Conservation (phyloP, 2,329 filamentous ascomycete genomes). For the Fusarium sp. region DNA sequence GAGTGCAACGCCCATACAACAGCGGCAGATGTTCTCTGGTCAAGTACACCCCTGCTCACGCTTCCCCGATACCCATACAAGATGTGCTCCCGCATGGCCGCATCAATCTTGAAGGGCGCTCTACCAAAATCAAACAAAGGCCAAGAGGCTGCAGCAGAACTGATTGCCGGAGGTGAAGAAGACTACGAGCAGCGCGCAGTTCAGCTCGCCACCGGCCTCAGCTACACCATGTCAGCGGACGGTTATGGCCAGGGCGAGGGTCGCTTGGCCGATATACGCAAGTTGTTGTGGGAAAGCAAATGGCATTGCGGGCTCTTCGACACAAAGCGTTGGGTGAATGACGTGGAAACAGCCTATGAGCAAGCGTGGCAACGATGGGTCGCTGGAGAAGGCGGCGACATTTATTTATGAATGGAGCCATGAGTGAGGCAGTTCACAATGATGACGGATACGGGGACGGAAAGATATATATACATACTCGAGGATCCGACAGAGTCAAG, state of each 20-base stretch:
- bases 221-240: constrained; percentile 62
- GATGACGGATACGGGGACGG: neutral
- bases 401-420: constrained; percentile 71
- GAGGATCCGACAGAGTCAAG: constrained; percentile 1
- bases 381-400: constrained; percentile 87
- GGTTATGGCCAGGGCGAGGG: constrained; percentile 70
- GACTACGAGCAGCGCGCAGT: constrained; percentile 87
- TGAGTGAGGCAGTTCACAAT: neutral
- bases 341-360: constrained; percentile 89
- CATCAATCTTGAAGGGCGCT: constrained; percentile 91
- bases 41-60: constrained; percentile 91
- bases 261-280: constrained; percentile 81
- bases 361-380: constrained; percentile 93
- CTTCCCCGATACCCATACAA: constrained; percentile 94
- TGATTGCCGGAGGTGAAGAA: constrained; percentile 81
- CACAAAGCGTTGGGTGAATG: constrained; percentile 88
- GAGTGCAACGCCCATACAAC: constrained; percentile 99
- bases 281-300: constrained; percentile 83
- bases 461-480: neutral
- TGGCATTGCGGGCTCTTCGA: constrained; percentile 92
- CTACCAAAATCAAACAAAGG: constrained; percentile 80
- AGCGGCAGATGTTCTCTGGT: constrained; percentile 96
- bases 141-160: constrained; percentile 73
- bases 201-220: constrained; percentile 71
- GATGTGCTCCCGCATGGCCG: constrained; percentile 99